Percentiles rank a stretch among this genome's conserved stretches.
phyloP scores from a whole-genome alignment of 179 eudicot species.

The Silene coronaria region DNA sequence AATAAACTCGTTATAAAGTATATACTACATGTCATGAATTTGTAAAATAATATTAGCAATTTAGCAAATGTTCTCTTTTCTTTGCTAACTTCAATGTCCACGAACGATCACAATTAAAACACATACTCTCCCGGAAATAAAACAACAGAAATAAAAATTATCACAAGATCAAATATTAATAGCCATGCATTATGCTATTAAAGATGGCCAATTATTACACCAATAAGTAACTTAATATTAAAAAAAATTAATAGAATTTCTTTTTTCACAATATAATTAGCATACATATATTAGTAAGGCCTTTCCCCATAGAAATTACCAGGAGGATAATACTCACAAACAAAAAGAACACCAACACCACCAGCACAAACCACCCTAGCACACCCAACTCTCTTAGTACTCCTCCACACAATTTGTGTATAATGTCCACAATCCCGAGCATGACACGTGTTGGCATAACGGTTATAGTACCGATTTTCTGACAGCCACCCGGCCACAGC shows the following conservation, averaged over 20 bases:
- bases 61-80: too few relatives aligned
- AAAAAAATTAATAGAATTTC: not conserved
- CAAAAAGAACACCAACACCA: constrained; percentile 36
- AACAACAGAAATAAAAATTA: not conserved
- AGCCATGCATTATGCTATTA: not conserved
- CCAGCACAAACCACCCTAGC: constrained; percentile 38
- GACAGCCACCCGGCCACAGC: constrained; percentile 41
- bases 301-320: constrained; percentile 43
- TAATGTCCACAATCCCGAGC: constrained; percentile 46
- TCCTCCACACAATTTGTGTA: constrained; percentile 48
- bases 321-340: constrained; percentile 55
- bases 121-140: not conserved
- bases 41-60: too few relatives aligned
- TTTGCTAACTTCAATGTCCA: too few relatives aligned
- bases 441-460: constrained; percentile 27
- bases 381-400: constrained; percentile 42
- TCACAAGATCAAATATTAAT: not conserved
- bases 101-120: too few relatives aligned
- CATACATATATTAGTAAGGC: constrained; percentile 30
- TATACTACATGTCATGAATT: too few relatives aligned
- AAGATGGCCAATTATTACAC: constrained; percentile 10
- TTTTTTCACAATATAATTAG: not conserved
- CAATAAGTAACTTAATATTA: not conserved
- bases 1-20: too few relatives aligned
- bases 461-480: constrained; percentile 30